Conservation (phyloP, 805 yeast species). For the Scheffersomyces stipitis region DNA sequence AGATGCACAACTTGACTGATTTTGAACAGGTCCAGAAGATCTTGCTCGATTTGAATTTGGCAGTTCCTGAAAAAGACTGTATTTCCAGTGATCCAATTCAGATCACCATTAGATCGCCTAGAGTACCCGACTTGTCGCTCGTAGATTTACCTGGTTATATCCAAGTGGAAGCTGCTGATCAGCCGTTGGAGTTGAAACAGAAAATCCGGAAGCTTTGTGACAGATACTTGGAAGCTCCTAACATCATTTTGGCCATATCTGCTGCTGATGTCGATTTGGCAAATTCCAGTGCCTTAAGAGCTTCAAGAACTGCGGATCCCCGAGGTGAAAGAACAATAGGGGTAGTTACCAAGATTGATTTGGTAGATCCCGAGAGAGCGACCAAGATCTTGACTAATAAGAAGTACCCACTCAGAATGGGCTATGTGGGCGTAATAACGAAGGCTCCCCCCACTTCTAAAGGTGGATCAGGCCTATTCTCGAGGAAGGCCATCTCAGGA, state of each 20-base stretch:
- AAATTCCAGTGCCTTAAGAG: constrained; percentile 89
- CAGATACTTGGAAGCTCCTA: constrained; percentile 84
- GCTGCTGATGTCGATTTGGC: constrained; percentile 99
- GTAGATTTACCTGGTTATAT: constrained; percentile 98
- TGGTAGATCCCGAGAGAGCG: constrained; percentile 78
- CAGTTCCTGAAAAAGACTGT: constrained; percentile 83
- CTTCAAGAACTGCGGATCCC: constrained; percentile 88
- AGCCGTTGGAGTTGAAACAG: constrained; percentile 78
- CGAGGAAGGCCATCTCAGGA: constrained; percentile 46
- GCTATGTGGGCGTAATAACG: constrained; percentile 97
- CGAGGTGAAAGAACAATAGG: constrained; percentile 95
- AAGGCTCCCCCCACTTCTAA: constrained; percentile 55
- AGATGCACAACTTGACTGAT: constrained; percentile 78
- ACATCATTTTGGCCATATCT: constrained; percentile 91
- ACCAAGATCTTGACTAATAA: constrained; percentile 66
- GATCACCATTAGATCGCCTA: constrained; percentile 84
- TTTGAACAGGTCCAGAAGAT: constrained; percentile 86
- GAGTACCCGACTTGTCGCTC: constrained; percentile 83
- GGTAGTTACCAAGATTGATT: constrained; percentile 89
- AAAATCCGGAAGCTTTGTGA: constrained; percentile 81
- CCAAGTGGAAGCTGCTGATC: constrained; percentile 95
- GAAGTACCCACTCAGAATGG: constrained; percentile 91
- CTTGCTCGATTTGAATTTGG: constrained; percentile 85
- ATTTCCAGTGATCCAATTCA: constrained; percentile 94
- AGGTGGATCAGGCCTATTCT: constrained; percentile 38